These are phyloP conservation scores for Leccinum fallax DNA, from an alignment of 1,284 basidiomycete species.

Conservation along the genomic window DNA sequence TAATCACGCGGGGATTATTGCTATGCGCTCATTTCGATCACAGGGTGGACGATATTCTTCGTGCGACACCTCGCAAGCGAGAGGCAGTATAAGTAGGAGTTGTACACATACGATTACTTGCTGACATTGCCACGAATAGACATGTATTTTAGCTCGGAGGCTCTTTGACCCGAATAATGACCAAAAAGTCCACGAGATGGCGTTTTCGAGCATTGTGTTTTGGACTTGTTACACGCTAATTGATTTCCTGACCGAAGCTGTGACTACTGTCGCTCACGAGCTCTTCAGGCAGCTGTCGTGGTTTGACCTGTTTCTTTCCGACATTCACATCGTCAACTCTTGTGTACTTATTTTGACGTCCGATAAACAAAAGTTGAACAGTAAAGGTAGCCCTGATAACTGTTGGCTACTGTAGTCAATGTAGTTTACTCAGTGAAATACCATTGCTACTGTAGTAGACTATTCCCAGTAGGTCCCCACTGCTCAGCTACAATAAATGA, in stretches of 20 bases:
- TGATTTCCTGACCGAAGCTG: constrained; percentile 25
- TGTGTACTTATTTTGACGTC: no score
- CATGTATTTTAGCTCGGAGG: background rate
- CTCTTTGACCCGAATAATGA: no score
- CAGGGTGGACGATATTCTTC: constrained; percentile 71
- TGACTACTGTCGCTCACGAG: constrained; percentile 30
- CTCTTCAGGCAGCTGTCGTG: constrained; percentile 42
- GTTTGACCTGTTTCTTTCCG: constrained; percentile 47
- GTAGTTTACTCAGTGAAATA: no score
- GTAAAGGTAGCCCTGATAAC: no score
- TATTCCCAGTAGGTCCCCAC: no score
- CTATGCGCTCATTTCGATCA: constrained; percentile 11
- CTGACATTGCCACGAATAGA: background rate
- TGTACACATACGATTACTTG: background rate
- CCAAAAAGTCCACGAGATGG: no score
- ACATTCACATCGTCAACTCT: constrained; percentile 46
- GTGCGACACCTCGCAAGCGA: constrained; percentile 63
- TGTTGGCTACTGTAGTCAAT: no score
- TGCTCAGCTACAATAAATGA: no score
- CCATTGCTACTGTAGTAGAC: no score
- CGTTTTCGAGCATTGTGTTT: background rate
- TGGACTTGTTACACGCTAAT: background rate
- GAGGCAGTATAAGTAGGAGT: constrained; percentile 54
- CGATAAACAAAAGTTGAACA: no score
- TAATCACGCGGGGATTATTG: constrained; percentile 15